Percentiles rank a stretch among this genome's conserved stretches.
These are phyloP conservation scores for Plasmodium inui DNA, from an alignment of 169 alveolate species.

Conservation along the genomic window DNA sequence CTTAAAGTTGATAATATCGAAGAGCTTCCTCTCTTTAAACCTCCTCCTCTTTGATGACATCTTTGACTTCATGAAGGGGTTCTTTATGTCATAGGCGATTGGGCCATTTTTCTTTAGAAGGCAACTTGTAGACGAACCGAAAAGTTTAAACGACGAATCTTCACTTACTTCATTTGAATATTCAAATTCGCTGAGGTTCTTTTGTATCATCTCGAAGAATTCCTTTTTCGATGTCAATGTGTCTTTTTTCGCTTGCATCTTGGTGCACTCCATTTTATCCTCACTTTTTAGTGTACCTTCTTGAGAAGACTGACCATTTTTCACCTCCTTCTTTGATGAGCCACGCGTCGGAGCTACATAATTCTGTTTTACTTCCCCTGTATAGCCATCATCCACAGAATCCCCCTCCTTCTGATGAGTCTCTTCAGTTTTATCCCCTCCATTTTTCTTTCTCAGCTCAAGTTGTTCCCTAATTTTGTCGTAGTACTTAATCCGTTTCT, in stretches of 20 bases:
- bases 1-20: slow-evolving; percentile 79
- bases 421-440: not conserved
- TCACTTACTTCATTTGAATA: slow-evolving; percentile 46
- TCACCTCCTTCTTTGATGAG: not conserved
- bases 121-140: slow-evolving; percentile 64
- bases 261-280: not conserved
- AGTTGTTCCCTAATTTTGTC: slow-evolving; percentile 44
- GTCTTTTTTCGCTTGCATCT: not conserved
- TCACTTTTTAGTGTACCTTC: not conserved
- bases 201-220: slow-evolving; percentile 43
- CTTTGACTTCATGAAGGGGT: slow-evolving; percentile 80
- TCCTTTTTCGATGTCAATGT: slow-evolving; percentile 3
- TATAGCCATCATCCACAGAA: not conserved
- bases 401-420: not conserved
- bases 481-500: slow-evolving; percentile 55
- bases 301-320: not conserved
- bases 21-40: slow-evolving; percentile 80
- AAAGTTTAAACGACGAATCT: slow-evolving; percentile 66
- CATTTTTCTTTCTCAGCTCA: slow-evolving; percentile 41
- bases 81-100: slow-evolving; percentile 82
- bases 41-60: slow-evolving; percentile 83
- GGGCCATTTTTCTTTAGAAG: slow-evolving; percentile 78
- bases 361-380: not conserved
- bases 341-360: not conserved
- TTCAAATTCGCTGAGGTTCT: slow-evolving; percentile 12